These are phyloP conservation scores for Penicillium hesseltinei DNA, from an alignment of 2,329 filamentous ascomycete genomes.

Conservation along the genomic window DNA sequence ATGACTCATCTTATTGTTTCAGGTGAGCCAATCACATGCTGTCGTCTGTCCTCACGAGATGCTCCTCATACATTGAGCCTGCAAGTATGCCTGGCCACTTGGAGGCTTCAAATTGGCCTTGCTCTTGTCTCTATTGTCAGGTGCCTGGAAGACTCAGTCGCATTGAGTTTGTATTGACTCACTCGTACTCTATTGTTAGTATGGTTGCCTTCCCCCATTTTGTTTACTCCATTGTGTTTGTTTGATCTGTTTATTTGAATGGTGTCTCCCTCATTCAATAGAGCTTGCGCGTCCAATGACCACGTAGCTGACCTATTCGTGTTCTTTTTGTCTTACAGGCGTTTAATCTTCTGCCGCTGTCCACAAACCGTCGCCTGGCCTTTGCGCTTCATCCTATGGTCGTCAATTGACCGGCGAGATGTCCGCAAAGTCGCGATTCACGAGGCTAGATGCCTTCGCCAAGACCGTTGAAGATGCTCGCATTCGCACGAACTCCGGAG, in stretches of 20 bases:
- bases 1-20: slow-evolving; percentile 14
- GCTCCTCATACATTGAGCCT: slow-evolving; percentile 21
- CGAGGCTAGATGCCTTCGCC: slow-evolving; percentile 94
- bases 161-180: slow-evolving; percentile 16
- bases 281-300: slow-evolving; percentile 17
- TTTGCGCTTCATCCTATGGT: slow-evolving; percentile 26
- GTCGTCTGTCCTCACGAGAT: slow-evolving; percentile 32
- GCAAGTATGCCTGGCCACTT: slow-evolving; percentile 4
- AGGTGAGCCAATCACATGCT: slow-evolving; percentile 27
- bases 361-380: neutral
- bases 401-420: slow-evolving; percentile 51
- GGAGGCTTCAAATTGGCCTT: slow-evolving; percentile 3
- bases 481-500: slow-evolving; percentile 91
- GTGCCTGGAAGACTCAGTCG: neutral
- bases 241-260: neutral
- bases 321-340: slow-evolving; percentile 11
- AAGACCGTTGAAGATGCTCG: slow-evolving; percentile 99
- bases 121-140: slow-evolving; percentile 1
- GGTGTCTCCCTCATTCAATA: neutral
- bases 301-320: slow-evolving; percentile 16
- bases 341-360: slow-evolving; percentile 3
- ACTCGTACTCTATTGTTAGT: neutral
- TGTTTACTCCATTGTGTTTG: neutral
- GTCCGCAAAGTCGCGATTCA: slow-evolving; percentile 91
- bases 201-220: neutral